Evolutionary conservation across 2,329 filamentous ascomycete species (phyloP).

Genomic region (Myriosclerotinia scirpicola): DNA sequence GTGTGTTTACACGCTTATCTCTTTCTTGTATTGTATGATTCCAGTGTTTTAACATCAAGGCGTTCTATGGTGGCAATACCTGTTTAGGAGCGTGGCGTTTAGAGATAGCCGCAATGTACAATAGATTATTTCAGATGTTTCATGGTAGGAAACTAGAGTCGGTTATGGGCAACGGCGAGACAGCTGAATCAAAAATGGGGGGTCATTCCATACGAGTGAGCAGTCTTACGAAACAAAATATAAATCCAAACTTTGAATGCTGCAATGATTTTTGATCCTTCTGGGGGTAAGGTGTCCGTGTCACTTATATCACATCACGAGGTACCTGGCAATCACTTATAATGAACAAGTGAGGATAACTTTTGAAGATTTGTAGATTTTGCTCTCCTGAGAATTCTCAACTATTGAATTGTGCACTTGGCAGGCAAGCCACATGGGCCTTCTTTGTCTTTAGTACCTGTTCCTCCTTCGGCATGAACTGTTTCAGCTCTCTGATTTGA

Average conservation of each 20-base stretch:
- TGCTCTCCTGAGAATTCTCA: background rate
- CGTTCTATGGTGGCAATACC: conserved; percentile 15
- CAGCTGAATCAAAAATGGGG: background rate
- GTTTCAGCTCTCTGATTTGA: conserved; percentile 30
- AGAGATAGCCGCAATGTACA: conserved; percentile 19
- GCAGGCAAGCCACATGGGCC: conserved; percentile 75
- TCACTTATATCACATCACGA: background rate
- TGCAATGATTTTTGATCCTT: background rate
- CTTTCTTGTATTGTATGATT: conserved; percentile 42
- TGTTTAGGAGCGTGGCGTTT: conserved; percentile 20
- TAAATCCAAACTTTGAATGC: background rate
- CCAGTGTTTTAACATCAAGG: conserved; percentile 5
- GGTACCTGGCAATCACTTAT: background rate
- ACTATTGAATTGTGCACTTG: conserved; percentile 64
- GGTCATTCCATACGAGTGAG: background rate
- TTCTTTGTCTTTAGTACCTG: conserved; percentile 50
- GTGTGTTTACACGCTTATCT: conserved; percentile 41
- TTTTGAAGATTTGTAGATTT: background rate
- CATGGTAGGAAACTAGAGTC: conserved; percentile 19
- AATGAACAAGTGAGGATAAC: background rate
- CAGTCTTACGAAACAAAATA: background rate
- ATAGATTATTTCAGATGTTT: conserved; percentile 3
- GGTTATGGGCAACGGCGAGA: background rate
- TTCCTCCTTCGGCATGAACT: conserved; percentile 35
- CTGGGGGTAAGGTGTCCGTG: background rate